These are phyloP conservation scores for Cryptococcus sp. DNA, from an alignment of 1,284 basidiomycete genomes.

Conservation along the genomic window DNA sequence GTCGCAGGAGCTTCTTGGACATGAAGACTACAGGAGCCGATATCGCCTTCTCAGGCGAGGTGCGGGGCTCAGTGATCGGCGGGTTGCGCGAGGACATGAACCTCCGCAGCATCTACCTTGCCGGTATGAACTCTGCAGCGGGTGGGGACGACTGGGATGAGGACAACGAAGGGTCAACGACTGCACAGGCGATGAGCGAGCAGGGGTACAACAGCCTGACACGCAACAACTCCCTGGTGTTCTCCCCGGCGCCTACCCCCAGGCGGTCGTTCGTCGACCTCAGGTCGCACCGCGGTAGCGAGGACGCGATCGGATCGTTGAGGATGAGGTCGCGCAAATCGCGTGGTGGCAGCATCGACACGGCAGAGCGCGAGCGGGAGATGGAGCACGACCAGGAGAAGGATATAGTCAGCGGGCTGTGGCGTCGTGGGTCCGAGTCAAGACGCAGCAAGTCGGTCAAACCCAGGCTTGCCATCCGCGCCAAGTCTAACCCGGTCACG, in stretches of 20 bases:
- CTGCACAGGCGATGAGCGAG: conserved; percentile 13
- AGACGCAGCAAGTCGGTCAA: conserved; percentile 1
- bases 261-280: conserved; percentile 6
- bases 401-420: background rate
- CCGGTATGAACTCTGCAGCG: background rate
- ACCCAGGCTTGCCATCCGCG: background rate
- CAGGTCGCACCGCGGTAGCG: background rate
- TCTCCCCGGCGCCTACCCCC: conserved; percentile 13
- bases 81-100: conserved; percentile 12
- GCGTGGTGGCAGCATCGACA: too few species aligned
- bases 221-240: conserved; percentile 9
- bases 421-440: background rate
- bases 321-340: background rate
- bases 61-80: conserved; percentile 28
- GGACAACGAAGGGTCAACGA: background rate
- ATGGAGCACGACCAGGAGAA: background rate
- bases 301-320: background rate
- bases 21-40: conserved; percentile 15
- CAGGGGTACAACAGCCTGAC: background rate
- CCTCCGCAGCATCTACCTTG: conserved; percentile 1
- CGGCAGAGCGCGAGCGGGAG: background rate
- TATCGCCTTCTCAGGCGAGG: conserved; percentile 33
- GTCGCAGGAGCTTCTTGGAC: conserved; percentile 40
- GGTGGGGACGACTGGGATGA: conserved; percentile 5
- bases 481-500: conserved; percentile 13